Evolutionary conservation across 148 eudicot species (phyloP).

Genomic region (Agrostemma githago): DNA sequence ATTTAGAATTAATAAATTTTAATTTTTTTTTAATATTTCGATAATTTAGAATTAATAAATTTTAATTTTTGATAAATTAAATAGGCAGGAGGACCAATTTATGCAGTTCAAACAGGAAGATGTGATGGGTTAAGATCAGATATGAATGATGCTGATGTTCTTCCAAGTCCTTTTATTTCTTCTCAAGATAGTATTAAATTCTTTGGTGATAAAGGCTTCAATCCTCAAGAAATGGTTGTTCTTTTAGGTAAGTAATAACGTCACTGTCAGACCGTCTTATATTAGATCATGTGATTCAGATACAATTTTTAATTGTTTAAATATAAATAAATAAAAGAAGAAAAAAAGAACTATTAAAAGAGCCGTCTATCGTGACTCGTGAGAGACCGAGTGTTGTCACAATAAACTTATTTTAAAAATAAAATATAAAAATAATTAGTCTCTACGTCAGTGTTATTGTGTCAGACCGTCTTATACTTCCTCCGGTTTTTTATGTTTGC

Average conservation of each 20-base stretch:
- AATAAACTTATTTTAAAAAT: no score
- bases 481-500: no score
- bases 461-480: no score
- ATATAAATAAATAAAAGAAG: no score
- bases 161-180: conserved; percentile 7
- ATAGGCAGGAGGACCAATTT: conserved; percentile 20
- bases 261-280: no score
- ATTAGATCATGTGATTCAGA: no score
- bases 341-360: no score
- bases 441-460: no score
- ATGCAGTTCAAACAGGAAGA: conserved; percentile 16
- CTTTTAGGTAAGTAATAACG: conserved; percentile 8
- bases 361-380: no score
- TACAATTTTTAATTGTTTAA: no score
- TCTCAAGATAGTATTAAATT: not conserved
- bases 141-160: not conserved
- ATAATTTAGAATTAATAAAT: not conserved
- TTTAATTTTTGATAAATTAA: not conserved
- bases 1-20: not conserved
- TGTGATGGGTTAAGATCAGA: conserved; percentile 7
- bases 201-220: conserved; percentile 7
- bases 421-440: no score
- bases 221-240: conserved; percentile 18
- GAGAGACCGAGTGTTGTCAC: no score
- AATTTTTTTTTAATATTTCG: not conserved